Evolutionary conservation across 345 rosid species (phyloP).

Genomic region (Camelina laxa): DNA sequence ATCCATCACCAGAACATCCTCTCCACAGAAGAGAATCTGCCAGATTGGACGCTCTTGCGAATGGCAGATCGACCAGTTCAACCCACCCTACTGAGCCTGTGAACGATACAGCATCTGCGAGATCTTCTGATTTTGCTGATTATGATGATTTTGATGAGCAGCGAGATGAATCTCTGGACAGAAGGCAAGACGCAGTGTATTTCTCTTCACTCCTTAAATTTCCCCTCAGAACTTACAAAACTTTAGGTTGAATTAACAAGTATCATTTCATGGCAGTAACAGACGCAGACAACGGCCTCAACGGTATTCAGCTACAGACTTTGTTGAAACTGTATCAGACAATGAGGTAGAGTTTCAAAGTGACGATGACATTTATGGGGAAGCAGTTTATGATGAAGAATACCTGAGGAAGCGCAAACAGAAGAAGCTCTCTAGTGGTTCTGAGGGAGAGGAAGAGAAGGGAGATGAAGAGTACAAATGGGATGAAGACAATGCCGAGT

Average conservation of each 20-base stretch:
- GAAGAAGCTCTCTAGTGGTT: conserved; percentile 78
- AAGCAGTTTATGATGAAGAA: conserved; percentile 97
- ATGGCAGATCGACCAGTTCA: conserved; percentile 71
- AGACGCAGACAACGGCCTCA: conserved; percentile 89
- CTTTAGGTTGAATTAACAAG: conserved; percentile 6
- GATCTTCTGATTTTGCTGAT: conserved; percentile 74
- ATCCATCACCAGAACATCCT: conserved; percentile 81
- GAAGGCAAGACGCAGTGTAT: conserved; percentile 58
- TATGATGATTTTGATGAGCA: conserved; percentile 75
- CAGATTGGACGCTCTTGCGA: conserved; percentile 71
- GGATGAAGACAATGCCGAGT: conserved; percentile 93
- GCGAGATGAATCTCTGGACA: conserved; percentile 63
- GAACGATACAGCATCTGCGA: conserved; percentile 58
- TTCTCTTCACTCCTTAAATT: conserved; percentile 18
- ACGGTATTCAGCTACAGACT: conserved; percentile 82
- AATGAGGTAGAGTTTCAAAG: conserved; percentile 82
- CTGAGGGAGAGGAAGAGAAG: conserved; percentile 65
- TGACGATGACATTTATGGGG: conserved; percentile 99
- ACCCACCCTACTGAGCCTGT: conserved; percentile 50
- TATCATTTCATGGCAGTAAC: conserved; percentile 50
- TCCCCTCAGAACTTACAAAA: neutral
- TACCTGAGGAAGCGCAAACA: conserved; percentile 87
- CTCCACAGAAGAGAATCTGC: conserved; percentile 65
- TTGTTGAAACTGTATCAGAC: conserved; percentile 87
- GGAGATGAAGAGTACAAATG: conserved; percentile 55